These are phyloP conservation scores for Pichia paraexigua DNA, from an alignment of 805 yeast species.

Conservation along the genomic window DNA sequence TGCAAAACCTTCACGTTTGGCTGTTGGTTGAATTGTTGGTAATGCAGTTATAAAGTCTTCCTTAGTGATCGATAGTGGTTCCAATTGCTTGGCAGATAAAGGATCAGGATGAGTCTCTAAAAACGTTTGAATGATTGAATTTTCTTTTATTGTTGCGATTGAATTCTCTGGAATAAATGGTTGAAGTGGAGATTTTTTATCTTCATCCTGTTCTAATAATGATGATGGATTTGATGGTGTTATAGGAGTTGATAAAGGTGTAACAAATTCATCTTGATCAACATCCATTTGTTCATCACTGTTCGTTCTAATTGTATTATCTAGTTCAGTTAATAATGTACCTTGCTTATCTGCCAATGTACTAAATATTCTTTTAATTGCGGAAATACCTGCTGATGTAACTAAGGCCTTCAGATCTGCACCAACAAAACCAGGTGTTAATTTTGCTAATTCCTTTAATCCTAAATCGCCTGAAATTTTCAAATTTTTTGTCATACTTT, in stretches of 20 bases:
- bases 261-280: conserved; percentile 6
- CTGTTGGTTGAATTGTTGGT: conserved; percentile 93
- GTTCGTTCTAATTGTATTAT: neutral
- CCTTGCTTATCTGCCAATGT: conserved; percentile 33
- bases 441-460: conserved; percentile 65
- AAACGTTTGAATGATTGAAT: conserved; percentile 66
- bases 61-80: conserved; percentile 64
- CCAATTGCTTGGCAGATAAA: conserved; percentile 65
- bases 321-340: conserved; percentile 26
- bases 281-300: neutral
- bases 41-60: conserved; percentile 79
- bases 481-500: conserved; percentile 61
- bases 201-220: neutral
- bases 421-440: conserved; percentile 97
- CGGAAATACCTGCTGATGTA: conserved; percentile 90
- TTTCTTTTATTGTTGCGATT: neutral
- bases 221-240: conserved; percentile 6
- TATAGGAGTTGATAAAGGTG: conserved; percentile 2
- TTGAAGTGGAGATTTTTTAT: neutral
- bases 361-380: conserved; percentile 84
- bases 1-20: conserved; percentile 97
- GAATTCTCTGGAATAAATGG: neutral
- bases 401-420: conserved; percentile 93
- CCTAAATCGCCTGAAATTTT: conserved; percentile 67
- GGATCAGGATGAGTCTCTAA: conserved; percentile 71